Conservation (phyloP, 2,329 filamentous ascomycete species). For the Blastomyces parvus region DNA sequence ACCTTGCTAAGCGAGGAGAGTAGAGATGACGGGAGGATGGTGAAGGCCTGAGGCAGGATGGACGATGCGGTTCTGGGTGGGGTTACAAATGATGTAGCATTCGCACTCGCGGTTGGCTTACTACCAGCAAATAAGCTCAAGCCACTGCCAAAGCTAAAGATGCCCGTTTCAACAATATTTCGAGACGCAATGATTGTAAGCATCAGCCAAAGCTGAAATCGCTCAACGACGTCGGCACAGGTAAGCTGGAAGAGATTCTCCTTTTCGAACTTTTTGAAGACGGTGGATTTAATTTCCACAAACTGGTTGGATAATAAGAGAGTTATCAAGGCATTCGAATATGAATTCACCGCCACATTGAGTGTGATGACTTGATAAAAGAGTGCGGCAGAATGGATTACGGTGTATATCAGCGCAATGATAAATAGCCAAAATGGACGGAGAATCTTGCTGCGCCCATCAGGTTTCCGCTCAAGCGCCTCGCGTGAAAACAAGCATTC, state of each 20-base stretch:
- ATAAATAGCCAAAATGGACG: slow-evolving; percentile 86
- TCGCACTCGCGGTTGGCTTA: slow-evolving; percentile 26
- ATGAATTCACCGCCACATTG: slow-evolving; percentile 97
- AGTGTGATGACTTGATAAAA: slow-evolving; percentile 98
- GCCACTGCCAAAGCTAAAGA: slow-evolving; percentile 50
- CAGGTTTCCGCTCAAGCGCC: slow-evolving; percentile 74
- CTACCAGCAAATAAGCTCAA: slow-evolving; percentile 26
- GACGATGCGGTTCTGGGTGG: slow-evolving; percentile 52
- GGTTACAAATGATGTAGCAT: slow-evolving; percentile 46
- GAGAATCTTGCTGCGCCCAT: slow-evolving; percentile 83
- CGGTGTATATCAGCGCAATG: slow-evolving; percentile 76
- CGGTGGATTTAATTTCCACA: slow-evolving; percentile 95
- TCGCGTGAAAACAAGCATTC: slow-evolving; percentile 93
- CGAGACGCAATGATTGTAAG: slow-evolving; percentile 90
- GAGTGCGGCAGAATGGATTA: slow-evolving; percentile 73
- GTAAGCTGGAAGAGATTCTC: slow-evolving; percentile 95
- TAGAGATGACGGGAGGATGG: slow-evolving; percentile 55
- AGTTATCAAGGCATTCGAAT: slow-evolving; percentile 89
- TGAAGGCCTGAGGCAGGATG: slow-evolving; percentile 84
- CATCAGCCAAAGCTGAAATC: slow-evolving; percentile 97
- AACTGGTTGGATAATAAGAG: slow-evolving; percentile 95
- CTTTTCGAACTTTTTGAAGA: slow-evolving; percentile 98
- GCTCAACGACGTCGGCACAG: slow-evolving; percentile 91
- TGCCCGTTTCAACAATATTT: slow-evolving; percentile 92
- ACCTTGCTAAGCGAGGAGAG: slow-evolving; percentile 35